phyloP scores from a whole-genome alignment of 2,329 filamentous ascomycete genomes.

The Hymenoscyphus infarciens region DNA sequence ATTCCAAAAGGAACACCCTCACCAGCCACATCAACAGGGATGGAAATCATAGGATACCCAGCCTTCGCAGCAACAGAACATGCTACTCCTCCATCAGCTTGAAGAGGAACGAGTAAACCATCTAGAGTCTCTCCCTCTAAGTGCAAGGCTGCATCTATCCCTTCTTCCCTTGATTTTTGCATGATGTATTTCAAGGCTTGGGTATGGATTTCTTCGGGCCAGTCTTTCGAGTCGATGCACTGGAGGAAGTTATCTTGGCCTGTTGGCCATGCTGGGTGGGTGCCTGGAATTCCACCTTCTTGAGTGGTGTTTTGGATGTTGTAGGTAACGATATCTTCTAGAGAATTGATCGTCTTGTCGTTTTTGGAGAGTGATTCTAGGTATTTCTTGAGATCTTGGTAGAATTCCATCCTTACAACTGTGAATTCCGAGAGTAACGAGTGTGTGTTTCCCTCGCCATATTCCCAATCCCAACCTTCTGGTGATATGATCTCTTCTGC shows the following conservation, averaged over 20 bases:
- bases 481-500: constrained; percentile 57
- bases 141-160: constrained; percentile 64
- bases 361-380: constrained; percentile 47
- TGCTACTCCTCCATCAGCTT: constrained; percentile 59
- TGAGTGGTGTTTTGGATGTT: constrained; percentile 60
- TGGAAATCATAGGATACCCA: constrained; percentile 68
- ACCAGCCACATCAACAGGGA: constrained; percentile 56
- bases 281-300: constrained; percentile 62
- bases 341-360: constrained; percentile 49
- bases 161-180: constrained; percentile 55
- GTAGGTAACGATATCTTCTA: constrained; percentile 64
- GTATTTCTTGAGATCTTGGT: constrained; percentile 46
- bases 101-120: neutral
- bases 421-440: constrained; percentile 74
- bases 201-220: constrained; percentile 62
- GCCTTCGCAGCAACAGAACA: constrained; percentile 71
- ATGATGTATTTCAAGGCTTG: constrained; percentile 62
- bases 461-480: constrained; percentile 72
- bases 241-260: constrained; percentile 71
- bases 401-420: constrained; percentile 68
- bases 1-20: constrained; percentile 61
- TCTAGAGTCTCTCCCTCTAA: constrained; percentile 36
- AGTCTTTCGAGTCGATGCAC: constrained; percentile 56
- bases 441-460: constrained; percentile 56
- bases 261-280: constrained; percentile 61